Base-by-base conservation (phyloP, 1,284 basidiomycete genomes). In the Moesziomyces antarcticus region DNA sequence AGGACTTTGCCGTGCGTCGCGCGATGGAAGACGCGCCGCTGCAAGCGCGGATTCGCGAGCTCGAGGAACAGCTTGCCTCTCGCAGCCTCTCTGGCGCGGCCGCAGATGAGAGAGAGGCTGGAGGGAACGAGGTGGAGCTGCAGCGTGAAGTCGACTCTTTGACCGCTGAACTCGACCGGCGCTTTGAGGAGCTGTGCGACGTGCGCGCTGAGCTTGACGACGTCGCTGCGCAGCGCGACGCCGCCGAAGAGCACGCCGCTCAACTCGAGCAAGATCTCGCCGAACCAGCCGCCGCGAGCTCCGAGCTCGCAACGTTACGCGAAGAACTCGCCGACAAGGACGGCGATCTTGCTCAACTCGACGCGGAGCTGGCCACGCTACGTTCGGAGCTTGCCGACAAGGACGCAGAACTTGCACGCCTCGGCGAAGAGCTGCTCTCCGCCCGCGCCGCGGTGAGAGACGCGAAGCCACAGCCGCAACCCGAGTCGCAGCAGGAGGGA, bases 1-100 rank as follows among this genome's bases (percentile, higher is more conserved):
- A 69, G 24, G 71, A 74, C 43, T 74, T 70, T 49, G 62, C 53
- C 3, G 25, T 74, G 35, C 62, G 72, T 8, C 50, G 42, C 1
- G 22, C 46, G 1, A 61, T 73, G 33, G 64, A 73, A 50, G 54
- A 64, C 22, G 53, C 56, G 14, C 45, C 56, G 2, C 47, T 71
- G 4, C 43, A 27, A 20, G 20, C 25, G 1, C 33, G 47, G 16
- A 25, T 71, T 11, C 35, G 51, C 2, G 37, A 55, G 22, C 27
- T 68, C 13, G 64, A 73, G 30, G 1, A 30, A 3, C 9, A 30
- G 30, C 30, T 30, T 8, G 30, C 30, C 30, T 30, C 30, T 1
- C 30, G 30, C 30, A 30, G 30, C 30, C 8, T 3, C 30, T 9
- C 30, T 30, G 2, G 8, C 30, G 9, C 5, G 10, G 14, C 35